phyloP scores from a whole-genome alignment of 73 alveolate species.

The Stentor roeselii region DNA sequence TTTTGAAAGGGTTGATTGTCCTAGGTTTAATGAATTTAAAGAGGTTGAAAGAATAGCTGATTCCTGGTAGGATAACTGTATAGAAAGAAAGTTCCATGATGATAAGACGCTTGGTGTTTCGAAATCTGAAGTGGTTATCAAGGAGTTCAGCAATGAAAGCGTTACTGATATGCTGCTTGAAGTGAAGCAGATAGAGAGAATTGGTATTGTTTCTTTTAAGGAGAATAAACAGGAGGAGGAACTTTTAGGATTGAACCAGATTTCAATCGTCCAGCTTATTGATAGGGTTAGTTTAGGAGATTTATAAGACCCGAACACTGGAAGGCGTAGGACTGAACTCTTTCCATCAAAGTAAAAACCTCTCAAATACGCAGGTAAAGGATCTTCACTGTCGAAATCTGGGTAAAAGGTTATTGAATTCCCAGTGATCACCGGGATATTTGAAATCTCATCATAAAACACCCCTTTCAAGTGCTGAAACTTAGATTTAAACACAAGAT shows the following conservation, averaged over 20 bases:
- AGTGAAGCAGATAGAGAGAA: too few species aligned
- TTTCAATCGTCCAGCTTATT: background rate
- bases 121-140: too few species aligned
- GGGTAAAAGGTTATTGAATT: background rate
- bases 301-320: background rate
- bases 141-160: too few species aligned
- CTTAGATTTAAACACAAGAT: background rate
- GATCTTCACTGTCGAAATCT: slow-evolving; percentile 11
- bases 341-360: slow-evolving; percentile 20
- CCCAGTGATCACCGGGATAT: background rate
- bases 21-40: too few species aligned
- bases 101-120: too few species aligned
- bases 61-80: too few species aligned
- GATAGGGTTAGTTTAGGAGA: background rate
- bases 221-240: too few species aligned
- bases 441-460: background rate
- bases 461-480: background rate
- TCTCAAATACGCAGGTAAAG: background rate
- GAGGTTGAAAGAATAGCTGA: too few species aligned
- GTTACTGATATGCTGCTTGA: too few species aligned
- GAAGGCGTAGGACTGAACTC: background rate
- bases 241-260: background rate
- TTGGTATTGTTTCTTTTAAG: too few species aligned
- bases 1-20: too few species aligned
- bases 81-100: too few species aligned